Conservation (phyloP, 2,329 filamentous ascomycete species). For the Coniochaeta ligniaria region DNA sequence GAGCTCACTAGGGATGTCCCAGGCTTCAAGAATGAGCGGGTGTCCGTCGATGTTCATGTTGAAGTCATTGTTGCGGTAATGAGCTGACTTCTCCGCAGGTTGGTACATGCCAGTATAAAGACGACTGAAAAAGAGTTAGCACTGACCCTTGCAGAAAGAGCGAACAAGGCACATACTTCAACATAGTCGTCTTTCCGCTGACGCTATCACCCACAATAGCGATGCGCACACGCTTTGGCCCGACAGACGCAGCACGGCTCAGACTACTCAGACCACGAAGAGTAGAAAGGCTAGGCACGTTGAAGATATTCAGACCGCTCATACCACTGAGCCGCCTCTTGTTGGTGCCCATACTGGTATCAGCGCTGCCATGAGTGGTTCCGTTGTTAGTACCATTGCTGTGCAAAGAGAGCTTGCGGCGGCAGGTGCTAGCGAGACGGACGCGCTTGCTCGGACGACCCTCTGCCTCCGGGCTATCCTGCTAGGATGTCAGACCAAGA, state of each 20-base stretch:
- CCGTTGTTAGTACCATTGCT: neutral
- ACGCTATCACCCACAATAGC: constrained; percentile 11
- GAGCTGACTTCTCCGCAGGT: neutral
- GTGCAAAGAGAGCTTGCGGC: neutral
- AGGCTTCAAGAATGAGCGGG: constrained; percentile 13
- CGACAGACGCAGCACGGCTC: neutral
- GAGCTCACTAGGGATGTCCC: constrained; percentile 17
- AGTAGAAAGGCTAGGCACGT: neutral
- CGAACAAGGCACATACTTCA: constrained; percentile 10
- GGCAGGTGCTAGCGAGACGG: neutral
- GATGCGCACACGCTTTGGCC: constrained; percentile 9
- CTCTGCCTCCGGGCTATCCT: neutral
- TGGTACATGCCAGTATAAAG: neutral
- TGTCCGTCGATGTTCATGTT: constrained; percentile 3
- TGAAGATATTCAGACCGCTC: neutral
- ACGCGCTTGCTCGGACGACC: neutral
- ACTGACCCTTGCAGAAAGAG: neutral
- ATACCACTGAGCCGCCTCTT: neutral
- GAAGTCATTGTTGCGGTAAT: neutral
- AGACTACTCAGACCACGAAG: neutral
- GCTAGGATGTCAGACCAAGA: neutral
- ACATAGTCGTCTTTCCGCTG: constrained; percentile 10
- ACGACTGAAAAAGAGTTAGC: constrained; percentile 8
- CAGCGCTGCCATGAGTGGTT: neutral
- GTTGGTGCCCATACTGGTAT: neutral